A percentile compares a stretch with the other conserved stretches of the same genome.
Conservation (phyloP, 176 grass and related monocot genomes). For the Phoenix roebelenii region DNA sequence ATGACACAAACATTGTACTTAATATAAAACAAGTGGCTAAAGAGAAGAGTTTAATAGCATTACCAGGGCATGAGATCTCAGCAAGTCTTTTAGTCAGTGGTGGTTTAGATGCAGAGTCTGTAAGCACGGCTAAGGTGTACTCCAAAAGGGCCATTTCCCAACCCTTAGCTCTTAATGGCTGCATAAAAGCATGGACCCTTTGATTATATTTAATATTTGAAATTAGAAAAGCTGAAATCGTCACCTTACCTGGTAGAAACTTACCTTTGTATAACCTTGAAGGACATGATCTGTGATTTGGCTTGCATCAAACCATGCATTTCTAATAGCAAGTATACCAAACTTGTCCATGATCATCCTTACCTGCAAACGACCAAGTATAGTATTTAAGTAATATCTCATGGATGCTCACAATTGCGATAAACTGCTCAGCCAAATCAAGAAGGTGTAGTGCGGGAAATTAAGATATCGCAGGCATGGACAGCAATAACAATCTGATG, state of each 20-base stretch:
- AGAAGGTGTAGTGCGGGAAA: too few species aligned
- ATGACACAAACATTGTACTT: neutral
- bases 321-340: conserved; percentile 44
- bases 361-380: conserved; percentile 35
- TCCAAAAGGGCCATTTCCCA: conserved; percentile 92
- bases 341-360: conserved; percentile 88
- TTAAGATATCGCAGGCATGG: too few species aligned
- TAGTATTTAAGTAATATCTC: neutral
- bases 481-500: too few species aligned
- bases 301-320: conserved; percentile 77
- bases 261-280: conserved; percentile 88
- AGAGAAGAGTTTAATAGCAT: neutral
- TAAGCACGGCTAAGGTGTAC: conserved; percentile 63
- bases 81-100: conserved; percentile 62
- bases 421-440: too few species aligned
- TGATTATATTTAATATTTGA: too few species aligned
- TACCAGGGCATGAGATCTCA: conserved; percentile 85
- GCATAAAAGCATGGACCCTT: conserved; percentile 3
- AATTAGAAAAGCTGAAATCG: too few species aligned
- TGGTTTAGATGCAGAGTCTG: conserved; percentile 45
- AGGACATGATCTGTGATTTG: conserved; percentile 75
- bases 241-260: conserved; percentile 2
- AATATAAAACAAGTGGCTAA: neutral
- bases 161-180: conserved; percentile 69
- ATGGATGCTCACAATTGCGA: too few species aligned